These are phyloP conservation scores for Kodamaea kakaduensis DNA, from an alignment of 805 yeast genomes.

Conservation along the genomic window DNA sequence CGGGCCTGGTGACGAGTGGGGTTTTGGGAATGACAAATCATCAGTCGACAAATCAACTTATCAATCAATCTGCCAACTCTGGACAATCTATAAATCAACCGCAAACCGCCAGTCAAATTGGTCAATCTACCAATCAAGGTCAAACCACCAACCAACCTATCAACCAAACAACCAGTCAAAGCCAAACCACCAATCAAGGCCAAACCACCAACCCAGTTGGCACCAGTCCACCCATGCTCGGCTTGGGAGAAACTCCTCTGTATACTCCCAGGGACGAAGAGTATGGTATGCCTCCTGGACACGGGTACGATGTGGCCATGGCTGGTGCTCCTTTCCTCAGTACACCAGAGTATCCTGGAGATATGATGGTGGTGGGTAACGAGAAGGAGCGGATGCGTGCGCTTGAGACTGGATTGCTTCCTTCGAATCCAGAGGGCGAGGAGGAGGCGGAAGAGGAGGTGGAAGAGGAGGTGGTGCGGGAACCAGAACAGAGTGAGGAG, in stretches of 20 bases:
- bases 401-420: slow-evolving; percentile 57
- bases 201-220: neutral
- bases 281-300: slow-evolving; percentile 1
- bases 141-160: neutral
- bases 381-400: slow-evolving; percentile 57
- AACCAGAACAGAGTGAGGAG: slow-evolving; percentile 1
- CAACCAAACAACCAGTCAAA: neutral
- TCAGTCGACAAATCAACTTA: neutral
- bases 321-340: neutral
- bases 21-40: neutral
- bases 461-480: slow-evolving; percentile 1
- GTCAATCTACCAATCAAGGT: neutral
- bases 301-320: neutral
- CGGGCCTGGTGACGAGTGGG: neutral
- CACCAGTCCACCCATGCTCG: neutral
- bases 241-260: neutral
- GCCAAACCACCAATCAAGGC: neutral
- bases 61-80: neutral
- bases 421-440: slow-evolving; percentile 46
- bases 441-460: slow-evolving; percentile 5
- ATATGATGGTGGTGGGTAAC: slow-evolving; percentile 19
- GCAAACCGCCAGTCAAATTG: neutral
- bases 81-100: neutral
- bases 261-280: slow-evolving; percentile 1
- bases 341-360: slow-evolving; percentile 4